phyloP scores from a whole-genome alignment of 179 eudicot genomes.

The Spergularia azorica region DNA sequence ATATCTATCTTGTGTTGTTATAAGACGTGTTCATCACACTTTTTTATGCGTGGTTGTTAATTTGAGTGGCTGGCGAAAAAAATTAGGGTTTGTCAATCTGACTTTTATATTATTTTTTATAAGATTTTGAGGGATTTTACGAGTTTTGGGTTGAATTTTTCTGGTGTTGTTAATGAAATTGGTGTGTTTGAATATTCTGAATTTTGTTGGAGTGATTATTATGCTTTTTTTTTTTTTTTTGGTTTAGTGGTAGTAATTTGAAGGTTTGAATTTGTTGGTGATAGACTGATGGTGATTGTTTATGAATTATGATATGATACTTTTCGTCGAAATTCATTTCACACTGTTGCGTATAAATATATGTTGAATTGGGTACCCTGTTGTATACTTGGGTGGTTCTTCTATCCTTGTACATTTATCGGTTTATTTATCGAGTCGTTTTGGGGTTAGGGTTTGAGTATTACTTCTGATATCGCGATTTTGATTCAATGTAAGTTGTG shows the following conservation, averaged over 20 bases:
- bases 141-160: not conserved
- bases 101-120: too few species aligned
- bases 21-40: not conserved
- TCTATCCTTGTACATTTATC: not conserved
- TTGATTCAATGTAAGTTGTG: not conserved
- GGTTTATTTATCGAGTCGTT: not conserved
- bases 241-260: not conserved
- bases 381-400: not conserved
- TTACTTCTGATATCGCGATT: not conserved
- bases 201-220: not conserved
- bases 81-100: not conserved
- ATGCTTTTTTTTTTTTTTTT: too few species aligned
- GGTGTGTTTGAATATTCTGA: slow-evolving; percentile 13
- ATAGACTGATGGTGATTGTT: not conserved
- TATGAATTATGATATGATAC: not conserved
- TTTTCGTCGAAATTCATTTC: not conserved
- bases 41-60: too few species aligned
- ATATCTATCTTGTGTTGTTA: not conserved
- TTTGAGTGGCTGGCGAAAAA: too few species aligned
- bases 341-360: not conserved
- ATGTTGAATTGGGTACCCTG: not conserved
- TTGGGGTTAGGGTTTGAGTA: not conserved
- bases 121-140: not conserved
- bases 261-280: not conserved
- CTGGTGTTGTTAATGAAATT: not conserved